Evolutionary conservation across 306 rosid genomes (phyloP).

Genomic region (Psophocarpus tetragonolobus): DNA sequence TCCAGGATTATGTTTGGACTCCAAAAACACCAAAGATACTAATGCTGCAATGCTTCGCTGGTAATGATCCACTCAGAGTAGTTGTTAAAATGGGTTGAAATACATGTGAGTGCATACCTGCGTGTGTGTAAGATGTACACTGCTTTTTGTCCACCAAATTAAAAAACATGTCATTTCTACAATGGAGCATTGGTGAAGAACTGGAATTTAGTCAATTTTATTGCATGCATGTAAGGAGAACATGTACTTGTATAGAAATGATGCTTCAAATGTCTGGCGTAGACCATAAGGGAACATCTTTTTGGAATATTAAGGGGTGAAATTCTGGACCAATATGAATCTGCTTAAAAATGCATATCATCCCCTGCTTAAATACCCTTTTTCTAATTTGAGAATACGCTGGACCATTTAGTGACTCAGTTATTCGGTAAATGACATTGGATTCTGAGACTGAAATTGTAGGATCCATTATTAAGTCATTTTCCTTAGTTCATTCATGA

Average conservation of each 20-base stretch:
- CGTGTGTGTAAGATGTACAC: neutral
- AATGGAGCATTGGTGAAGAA: neutral
- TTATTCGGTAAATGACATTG: neutral
- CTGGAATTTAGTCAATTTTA: neutral
- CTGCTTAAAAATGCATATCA: neutral
- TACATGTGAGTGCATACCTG: neutral
- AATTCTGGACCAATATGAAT: neutral
- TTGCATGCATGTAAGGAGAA: neutral
- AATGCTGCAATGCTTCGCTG: slow-evolving; percentile 99
- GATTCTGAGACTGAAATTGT: slow-evolving; percentile 7
- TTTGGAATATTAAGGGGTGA: neutral
- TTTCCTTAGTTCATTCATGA: neutral
- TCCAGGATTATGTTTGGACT: slow-evolving; percentile 87
- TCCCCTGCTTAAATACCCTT: neutral
- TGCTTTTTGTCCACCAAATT: slow-evolving; percentile 12
- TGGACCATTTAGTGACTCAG: neutral
- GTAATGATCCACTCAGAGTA: slow-evolving; percentile 47
- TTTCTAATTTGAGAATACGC: neutral
- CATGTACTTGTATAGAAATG: neutral
- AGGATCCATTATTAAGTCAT: slow-evolving; percentile 8
- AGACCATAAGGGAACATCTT: neutral
- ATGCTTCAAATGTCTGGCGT: neutral
- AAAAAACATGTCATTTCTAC: neutral
- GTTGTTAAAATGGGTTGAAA: slow-evolving; percentile 1
- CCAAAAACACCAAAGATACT: slow-evolving; percentile 91